Percentiles rank a stretch among this genome's conserved stretches.
Conservation (phyloP, 495 filamentous ascomycete genomes). For the Podospora appendiculata region DNA sequence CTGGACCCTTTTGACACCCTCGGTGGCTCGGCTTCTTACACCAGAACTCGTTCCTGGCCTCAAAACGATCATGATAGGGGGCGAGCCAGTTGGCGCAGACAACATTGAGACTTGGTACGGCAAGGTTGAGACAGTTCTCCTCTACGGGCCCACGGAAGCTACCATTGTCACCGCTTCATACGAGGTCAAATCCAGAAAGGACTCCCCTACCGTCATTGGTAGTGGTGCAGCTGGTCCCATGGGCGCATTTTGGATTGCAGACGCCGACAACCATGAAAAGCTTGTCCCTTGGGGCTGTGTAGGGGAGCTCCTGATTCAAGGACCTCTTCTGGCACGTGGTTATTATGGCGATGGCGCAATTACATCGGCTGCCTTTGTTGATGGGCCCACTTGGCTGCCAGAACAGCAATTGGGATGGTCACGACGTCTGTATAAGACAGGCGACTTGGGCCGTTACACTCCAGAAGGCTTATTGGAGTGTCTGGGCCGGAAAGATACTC, state of each 20-base stretch:
- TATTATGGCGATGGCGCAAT: not conserved
- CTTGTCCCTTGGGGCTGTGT: not conserved
- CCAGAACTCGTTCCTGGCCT: not conserved
- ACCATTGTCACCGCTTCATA: not conserved
- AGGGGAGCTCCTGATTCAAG: not conserved
- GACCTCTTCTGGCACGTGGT: not conserved
- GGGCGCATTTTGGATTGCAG: not conserved
- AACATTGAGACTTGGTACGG: not conserved
- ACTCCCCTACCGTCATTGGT: not conserved
- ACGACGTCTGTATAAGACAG: not conserved
- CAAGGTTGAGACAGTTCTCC: not conserved
- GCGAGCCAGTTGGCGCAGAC: not conserved
- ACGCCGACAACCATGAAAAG: not conserved
- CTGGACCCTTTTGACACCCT: not conserved
- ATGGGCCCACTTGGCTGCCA: too few species aligned
- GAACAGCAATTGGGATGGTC: too few species aligned
- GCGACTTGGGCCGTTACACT: not conserved
- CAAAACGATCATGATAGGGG: not conserved
- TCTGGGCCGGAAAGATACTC: not conserved
- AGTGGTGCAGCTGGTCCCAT: not conserved
- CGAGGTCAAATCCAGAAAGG: not conserved
- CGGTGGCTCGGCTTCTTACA: not conserved
- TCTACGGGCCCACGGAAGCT: not conserved
- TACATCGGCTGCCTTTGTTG: not conserved
- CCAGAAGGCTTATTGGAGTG: not conserved